Evolutionary conservation across 768 basidiomycete species (phyloP).

Genomic region (Pholiota microspora): DNA sequence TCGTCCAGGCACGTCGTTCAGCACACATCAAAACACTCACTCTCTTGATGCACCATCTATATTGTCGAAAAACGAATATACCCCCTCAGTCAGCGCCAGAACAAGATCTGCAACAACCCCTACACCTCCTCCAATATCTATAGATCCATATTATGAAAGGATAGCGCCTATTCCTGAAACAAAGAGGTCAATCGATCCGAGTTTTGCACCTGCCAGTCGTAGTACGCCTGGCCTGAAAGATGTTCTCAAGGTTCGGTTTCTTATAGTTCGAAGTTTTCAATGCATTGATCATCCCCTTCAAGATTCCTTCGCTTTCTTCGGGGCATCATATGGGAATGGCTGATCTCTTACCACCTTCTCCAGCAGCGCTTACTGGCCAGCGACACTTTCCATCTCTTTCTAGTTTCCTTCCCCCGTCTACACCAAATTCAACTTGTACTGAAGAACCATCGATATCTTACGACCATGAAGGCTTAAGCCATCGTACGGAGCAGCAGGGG

Average conservation of each 20-base stretch:
- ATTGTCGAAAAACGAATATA: constrained; percentile 19
- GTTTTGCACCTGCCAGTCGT: constrained; percentile 12
- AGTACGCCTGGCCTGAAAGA: constrained; percentile 66
- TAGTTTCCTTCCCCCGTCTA: constrained; percentile 7
- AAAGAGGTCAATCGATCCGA: constrained; percentile 9
- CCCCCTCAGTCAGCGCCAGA: constrained; percentile 34
- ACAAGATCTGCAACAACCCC: constrained; percentile 44
- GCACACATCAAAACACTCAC: constrained; percentile 52
- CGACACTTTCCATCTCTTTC: constrained; percentile 30
- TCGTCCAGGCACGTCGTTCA: constrained; percentile 17
- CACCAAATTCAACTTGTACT: constrained; percentile 2
- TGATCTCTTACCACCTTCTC: constrained; percentile 76
- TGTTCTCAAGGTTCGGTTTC: constrained; percentile 57
- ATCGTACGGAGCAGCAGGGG: constrained; percentile 7
- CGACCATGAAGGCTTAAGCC: constrained; percentile 1
- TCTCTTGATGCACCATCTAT: constrained; percentile 49
- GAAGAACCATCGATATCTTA: background rate
- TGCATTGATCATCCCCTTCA: background rate
- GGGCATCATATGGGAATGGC: constrained; percentile 68
- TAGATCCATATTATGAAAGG: constrained; percentile 6
- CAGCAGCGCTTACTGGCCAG: constrained; percentile 27
- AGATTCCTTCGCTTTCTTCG: constrained; percentile 68
- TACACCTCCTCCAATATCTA: constrained; percentile 20
- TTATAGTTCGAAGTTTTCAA: background rate
- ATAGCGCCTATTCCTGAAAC: background rate